phyloP scores from a whole-genome alignment of 495 filamentous ascomycete species.

The Wilcoxina mikolae region DNA sequence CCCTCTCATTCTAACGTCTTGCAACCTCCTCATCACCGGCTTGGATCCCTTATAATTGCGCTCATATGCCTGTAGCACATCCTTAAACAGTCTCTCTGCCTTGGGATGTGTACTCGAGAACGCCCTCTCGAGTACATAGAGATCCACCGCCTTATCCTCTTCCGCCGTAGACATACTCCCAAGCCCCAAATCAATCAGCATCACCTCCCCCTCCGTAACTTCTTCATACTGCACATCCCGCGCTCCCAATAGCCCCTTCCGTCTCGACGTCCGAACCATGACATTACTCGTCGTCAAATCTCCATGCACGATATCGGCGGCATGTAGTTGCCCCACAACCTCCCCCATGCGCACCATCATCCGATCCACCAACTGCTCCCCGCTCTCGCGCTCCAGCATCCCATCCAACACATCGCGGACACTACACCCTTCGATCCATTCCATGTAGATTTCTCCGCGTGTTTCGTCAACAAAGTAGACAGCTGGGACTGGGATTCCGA shows the following conservation, averaged over 20 bases:
- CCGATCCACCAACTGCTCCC: slow-evolving; percentile 32
- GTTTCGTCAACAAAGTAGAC: slow-evolving; percentile 31
- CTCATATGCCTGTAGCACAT: slow-evolving; percentile 45
- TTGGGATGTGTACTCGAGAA: slow-evolving; percentile 88
- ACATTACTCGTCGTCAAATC: slow-evolving; percentile 97
- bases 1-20: slow-evolving; percentile 91
- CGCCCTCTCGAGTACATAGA: slow-evolving; percentile 94
- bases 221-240: slow-evolving; percentile 18
- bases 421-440: slow-evolving; percentile 70
- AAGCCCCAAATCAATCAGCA: slow-evolving; percentile 91
- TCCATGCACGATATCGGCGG: slow-evolving; percentile 72
- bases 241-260: slow-evolving; percentile 11
- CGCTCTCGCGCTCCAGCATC: slow-evolving; percentile 40
- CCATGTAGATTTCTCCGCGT: slow-evolving; percentile 69
- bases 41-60: slow-evolving; percentile 20
- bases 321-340: slow-evolving; percentile 67
- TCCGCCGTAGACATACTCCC: slow-evolving; percentile 68
- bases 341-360: slow-evolving; percentile 57
- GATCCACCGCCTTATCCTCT: slow-evolving; percentile 88
- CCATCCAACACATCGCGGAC: slow-evolving; percentile 52
- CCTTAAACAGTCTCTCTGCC: slow-evolving; percentile 60
- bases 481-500: slow-evolving; percentile 23
- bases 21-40: slow-evolving; percentile 46
- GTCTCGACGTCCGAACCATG: slow-evolving; percentile 48
- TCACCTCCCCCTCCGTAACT: slow-evolving; percentile 52